Percentiles rank a stretch among this genome's conserved stretches.
Evolutionary conservation across 352 stramenopile genomes (phyloP).

Genomic region (Aphanomyces cochlioides): DNA sequence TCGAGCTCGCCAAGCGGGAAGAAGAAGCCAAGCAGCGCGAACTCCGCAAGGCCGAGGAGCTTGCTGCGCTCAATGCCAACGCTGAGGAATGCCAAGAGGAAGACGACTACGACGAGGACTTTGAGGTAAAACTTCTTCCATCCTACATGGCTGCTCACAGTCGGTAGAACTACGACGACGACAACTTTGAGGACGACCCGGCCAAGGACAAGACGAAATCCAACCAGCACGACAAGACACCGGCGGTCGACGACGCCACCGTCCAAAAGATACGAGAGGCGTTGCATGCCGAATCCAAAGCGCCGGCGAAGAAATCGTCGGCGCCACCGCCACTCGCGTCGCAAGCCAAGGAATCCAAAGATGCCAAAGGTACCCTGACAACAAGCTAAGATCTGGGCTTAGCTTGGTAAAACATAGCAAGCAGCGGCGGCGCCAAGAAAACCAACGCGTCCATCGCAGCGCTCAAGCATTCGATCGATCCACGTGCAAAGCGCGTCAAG

Average conservation of each 20-base stretch:
- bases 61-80: constrained; percentile 61
- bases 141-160: background rate
- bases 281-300: constrained; percentile 57
- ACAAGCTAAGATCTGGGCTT: background rate
- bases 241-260: constrained; percentile 33
- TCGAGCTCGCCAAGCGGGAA: constrained; percentile 44
- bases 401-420: constrained; percentile 11
- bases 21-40: constrained; percentile 52
- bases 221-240: constrained; percentile 34
- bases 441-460: constrained; percentile 54
- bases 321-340: background rate
- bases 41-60: constrained; percentile 45
- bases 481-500: constrained; percentile 52
- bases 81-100: constrained; percentile 66
- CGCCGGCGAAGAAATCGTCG: constrained; percentile 37
- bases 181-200: constrained; percentile 41
- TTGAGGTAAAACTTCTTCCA: constrained; percentile 36
- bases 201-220: constrained; percentile 1
- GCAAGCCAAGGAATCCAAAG: constrained; percentile 8
- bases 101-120: constrained; percentile 67
- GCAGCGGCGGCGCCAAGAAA: constrained; percentile 19
- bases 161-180: constrained; percentile 47
- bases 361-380: constrained; percentile 5
- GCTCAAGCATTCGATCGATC: constrained; percentile 66
- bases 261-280: constrained; percentile 63